phyloP scores from a whole-genome alignment of 2,329 filamentous ascomycete genomes.

The Diaporthe eres region DNA sequence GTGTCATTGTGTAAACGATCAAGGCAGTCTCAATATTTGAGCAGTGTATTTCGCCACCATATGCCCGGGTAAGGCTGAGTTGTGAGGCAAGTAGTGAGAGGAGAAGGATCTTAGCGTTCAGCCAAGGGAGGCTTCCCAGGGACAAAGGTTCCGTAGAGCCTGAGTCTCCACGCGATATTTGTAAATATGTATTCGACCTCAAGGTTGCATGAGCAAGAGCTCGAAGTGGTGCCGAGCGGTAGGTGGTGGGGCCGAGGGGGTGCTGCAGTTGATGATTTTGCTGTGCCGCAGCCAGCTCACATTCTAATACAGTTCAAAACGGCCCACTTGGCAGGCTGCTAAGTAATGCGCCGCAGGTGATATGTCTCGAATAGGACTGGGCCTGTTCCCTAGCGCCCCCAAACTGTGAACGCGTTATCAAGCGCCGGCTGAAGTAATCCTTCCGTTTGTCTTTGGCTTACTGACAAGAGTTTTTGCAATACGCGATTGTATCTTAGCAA shows the following conservation, averaged over 20 bases:
- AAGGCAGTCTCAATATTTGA: background rate
- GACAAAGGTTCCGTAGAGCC: background rate
- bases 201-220: background rate
- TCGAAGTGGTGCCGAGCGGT: background rate
- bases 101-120: background rate
- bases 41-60: background rate
- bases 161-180: background rate
- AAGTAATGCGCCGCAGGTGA: too few relatives aligned
- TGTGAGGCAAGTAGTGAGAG: background rate
- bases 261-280: background rate
- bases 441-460: too few relatives aligned
- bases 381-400: too few relatives aligned
- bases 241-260: background rate
- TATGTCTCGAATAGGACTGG: background rate
- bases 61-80: background rate
- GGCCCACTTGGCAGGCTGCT: background rate
- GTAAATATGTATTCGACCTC: background rate
- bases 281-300: background rate
- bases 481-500: background rate
- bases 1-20: background rate
- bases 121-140: too few relatives aligned
- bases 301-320: background rate
- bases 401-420: background rate
- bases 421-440: background rate
- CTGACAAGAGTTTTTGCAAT: too few relatives aligned